Conservation (phyloP, 2,329 filamentous ascomycete genomes). For the Phyllosticta citribraziliensis region DNA sequence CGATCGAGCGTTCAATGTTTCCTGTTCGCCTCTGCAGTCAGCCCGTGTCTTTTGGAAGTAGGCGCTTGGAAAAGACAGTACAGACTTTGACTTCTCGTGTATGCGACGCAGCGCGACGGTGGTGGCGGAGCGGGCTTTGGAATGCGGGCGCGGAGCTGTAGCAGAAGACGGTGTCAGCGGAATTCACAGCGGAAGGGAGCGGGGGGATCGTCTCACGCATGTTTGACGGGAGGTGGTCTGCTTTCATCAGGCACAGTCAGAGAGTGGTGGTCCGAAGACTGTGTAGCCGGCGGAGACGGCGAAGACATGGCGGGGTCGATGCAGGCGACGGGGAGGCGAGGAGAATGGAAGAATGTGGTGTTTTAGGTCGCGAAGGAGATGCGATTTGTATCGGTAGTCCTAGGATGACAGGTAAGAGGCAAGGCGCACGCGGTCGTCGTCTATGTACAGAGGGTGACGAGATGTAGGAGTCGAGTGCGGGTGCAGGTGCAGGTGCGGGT, state of each 20-base stretch:
- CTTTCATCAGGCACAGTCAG: conserved; percentile 35
- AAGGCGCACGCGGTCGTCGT: not conserved
- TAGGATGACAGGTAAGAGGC: not conserved
- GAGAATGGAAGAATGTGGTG: not conserved
- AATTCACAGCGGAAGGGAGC: not conserved
- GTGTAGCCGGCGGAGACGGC: conserved; percentile 19
- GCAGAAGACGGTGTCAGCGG: not conserved
- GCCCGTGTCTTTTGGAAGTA: not conserved
- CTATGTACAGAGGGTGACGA: too few relatives aligned
- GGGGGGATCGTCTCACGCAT: conserved; percentile 32
- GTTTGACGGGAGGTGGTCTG: conserved; percentile 37
- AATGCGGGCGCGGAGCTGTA: conserved; percentile 48
- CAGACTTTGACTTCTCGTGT: conserved; percentile 53
- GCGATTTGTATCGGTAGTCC: not conserved
- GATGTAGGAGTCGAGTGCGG: too few relatives aligned
- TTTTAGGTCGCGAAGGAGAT: not conserved
- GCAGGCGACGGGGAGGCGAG: conserved; percentile 5
- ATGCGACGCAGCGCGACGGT: conserved; percentile 50
- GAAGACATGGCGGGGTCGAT: conserved; percentile 11
- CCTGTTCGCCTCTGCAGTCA: conserved; percentile 38
- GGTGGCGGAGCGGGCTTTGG: conserved; percentile 56
- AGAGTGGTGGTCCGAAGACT: conserved; percentile 38
- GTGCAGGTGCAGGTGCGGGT: too few relatives aligned
- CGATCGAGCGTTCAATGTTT: conserved; percentile 83
- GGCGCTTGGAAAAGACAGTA: not conserved